Evolutionary conservation across 805 yeast species (phyloP).

Genomic region (Sugiyamaella floridensis): DNA sequence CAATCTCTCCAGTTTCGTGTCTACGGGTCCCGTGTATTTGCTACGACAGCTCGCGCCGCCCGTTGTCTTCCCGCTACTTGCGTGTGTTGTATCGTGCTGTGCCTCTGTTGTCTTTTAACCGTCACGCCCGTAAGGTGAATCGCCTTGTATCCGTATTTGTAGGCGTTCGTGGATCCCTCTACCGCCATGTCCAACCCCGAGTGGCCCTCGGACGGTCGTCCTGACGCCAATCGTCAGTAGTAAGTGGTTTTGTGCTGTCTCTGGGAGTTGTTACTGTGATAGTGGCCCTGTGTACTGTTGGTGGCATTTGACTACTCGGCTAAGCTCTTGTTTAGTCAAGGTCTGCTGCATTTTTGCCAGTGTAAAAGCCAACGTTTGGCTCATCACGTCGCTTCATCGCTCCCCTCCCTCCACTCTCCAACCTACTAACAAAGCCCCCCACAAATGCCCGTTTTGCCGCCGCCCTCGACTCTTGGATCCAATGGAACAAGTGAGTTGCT

Average conservation of each 20-base stretch:
- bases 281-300: too few species aligned
- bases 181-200: not conserved
- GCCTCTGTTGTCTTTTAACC: not conserved
- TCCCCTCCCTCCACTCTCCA: too few species aligned
- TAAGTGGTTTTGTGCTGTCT: constrained; percentile 22
- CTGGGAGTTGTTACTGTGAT: too few species aligned
- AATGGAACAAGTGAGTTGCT: not conserved
- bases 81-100: not conserved
- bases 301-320: too few species aligned
- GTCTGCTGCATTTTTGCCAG: too few species aligned
- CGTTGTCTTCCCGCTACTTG: not conserved
- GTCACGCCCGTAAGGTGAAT: constrained; percentile 1
- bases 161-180: too few species aligned
- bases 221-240: constrained; percentile 18
- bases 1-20: not conserved
- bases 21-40: not conserved
- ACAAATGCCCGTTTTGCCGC: constrained; percentile 31
- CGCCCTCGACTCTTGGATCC: constrained; percentile 25
- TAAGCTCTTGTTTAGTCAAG: too few species aligned
- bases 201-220: constrained; percentile 1
- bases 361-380: too few species aligned
- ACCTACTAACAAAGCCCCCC: constrained; percentile 8
- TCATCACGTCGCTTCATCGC: too few species aligned
- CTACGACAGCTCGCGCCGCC: not conserved
- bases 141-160: too few species aligned